Base-by-base conservation (phyloP, 805 yeast species). In the Metschnikowia drakensbergensis region DNA sequence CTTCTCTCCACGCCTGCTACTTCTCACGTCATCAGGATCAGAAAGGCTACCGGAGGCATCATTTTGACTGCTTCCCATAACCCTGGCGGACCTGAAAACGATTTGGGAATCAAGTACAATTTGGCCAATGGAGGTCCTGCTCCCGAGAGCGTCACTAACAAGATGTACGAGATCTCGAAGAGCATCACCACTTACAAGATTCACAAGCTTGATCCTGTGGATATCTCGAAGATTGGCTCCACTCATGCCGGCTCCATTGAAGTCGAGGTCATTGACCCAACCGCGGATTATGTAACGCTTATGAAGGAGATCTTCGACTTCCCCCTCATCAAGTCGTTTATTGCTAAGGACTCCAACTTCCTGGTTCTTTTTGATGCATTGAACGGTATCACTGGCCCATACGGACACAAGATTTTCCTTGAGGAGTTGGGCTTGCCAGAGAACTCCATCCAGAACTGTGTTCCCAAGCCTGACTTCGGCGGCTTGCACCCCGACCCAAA, bases 401-500 rank as follows among this genome's bases (percentile, higher is more conserved):
- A 94, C 64, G 98, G 96, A 51, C 72, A 76, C 61, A 85, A 87
- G 45, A 81, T 94, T 47, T 92, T 92, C 59, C 76, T 88, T 33
- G 84, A 88, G 39, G 95, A 89, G 69, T 79, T 92, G 49, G 96
- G 95, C 0, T 71, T 94, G 54, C 84, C 92, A 3, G 67, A 62
- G 40, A 68, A 79, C 4, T 77, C 86, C 4, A 75, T 94, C 50
- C 98, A 92, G 70, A 90, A 92, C 70, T 84, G 71, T 61, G 66
- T 58, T 13, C 96, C 97, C 30, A 67, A 77, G 63, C 90, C 92
- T 13, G 99, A 92, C 67, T 92, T 92, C 62, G 99, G 99, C 54
- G 99, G 99, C 0, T 75, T 90, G 58, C 99, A 92, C 67, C 99
- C 99, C 22, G 99, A 92, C 70, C 99, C 99, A 55, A 92, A 92